These are phyloP conservation scores for Ceratocystis destructans DNA, from an alignment of 2,329 filamentous ascomycete genomes.

Conservation along the genomic window DNA sequence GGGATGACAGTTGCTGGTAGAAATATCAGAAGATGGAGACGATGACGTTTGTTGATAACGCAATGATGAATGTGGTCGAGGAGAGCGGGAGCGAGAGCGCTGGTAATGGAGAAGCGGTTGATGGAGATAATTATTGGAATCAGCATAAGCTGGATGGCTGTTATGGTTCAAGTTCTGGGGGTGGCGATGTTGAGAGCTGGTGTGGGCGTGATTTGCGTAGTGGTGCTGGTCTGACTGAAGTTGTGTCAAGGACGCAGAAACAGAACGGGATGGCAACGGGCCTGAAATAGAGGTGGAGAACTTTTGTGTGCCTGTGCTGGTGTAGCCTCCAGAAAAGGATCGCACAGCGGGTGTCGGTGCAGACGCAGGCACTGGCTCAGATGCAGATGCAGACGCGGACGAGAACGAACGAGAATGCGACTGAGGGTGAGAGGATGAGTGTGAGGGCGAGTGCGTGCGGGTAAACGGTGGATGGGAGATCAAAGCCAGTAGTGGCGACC, in stretches of 20 bases:
- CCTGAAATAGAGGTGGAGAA: background rate
- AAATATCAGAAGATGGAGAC: background rate
- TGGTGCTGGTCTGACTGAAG: background rate
- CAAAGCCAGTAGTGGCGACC: constrained; percentile 8
- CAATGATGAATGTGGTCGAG: constrained; percentile 16
- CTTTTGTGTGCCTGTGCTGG: constrained; percentile 3
- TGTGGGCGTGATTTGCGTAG: background rate
- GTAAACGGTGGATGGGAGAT: constrained; percentile 30
- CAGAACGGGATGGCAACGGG: constrained; percentile 4
- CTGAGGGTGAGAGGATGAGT: background rate
- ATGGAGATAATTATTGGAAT: constrained; percentile 26
- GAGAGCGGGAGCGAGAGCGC: constrained; percentile 26
- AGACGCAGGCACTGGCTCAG: background rate
- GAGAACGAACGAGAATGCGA: background rate
- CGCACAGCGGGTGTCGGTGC: background rate
- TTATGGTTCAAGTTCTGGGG: background rate
- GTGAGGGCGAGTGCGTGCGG: constrained; percentile 23
- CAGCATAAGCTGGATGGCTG: constrained; percentile 16
- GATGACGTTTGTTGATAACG: background rate
- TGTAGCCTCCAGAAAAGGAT: constrained; percentile 4
- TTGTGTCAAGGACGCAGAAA: constrained; percentile 8
- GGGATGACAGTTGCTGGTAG: background rate
- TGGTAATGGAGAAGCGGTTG: constrained; percentile 26
- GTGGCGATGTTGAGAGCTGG: constrained; percentile 1
- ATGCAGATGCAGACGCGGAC: background rate